These are phyloP conservation scores for Fibroporia radiculosa DNA, from an alignment of 768 basidiomycete species.

Conservation along the genomic window DNA sequence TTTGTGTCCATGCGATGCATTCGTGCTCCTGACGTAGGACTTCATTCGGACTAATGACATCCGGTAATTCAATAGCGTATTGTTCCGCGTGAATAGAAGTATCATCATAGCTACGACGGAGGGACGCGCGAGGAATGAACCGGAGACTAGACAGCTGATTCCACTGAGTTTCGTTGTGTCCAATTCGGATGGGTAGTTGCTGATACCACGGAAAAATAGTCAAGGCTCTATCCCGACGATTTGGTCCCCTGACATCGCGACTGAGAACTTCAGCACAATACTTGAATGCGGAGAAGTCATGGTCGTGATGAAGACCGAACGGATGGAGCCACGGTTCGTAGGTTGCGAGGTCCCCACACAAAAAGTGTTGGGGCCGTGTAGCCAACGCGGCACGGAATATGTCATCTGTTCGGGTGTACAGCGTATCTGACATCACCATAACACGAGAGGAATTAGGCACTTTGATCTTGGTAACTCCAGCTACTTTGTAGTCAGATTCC, in stretches of 20 bases:
- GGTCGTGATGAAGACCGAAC: slow-evolving; percentile 25
- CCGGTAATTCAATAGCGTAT: slow-evolving; percentile 22
- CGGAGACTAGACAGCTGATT: slow-evolving; percentile 23
- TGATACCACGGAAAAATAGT: slow-evolving; percentile 28
- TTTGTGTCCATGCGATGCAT: slow-evolving; percentile 42
- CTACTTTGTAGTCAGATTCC: not conserved
- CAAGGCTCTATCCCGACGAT: slow-evolving; percentile 18
- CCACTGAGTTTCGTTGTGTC: slow-evolving; percentile 19
- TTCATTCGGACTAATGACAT: slow-evolving; percentile 31
- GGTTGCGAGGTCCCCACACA: slow-evolving; percentile 18
- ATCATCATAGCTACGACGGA: slow-evolving; percentile 14
- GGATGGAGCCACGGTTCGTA: slow-evolving; percentile 22
- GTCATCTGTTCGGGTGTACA: slow-evolving; percentile 6
- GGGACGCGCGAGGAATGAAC: slow-evolving; percentile 34
- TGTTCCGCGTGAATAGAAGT: slow-evolving; percentile 2
- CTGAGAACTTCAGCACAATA: slow-evolving; percentile 29
- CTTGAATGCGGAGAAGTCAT: slow-evolving; percentile 29
- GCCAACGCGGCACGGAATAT: slow-evolving; percentile 11
- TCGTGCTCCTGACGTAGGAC: slow-evolving; percentile 31
- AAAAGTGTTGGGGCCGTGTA: slow-evolving; percentile 26
- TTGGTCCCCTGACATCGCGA: slow-evolving; percentile 10
- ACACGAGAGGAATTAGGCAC: slow-evolving; percentile 4
- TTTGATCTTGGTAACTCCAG: not conserved
- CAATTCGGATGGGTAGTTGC: slow-evolving; percentile 26
- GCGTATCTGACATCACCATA: not conserved